phyloP scores from a whole-genome alignment of 192 early-diverging fungal genomes.

The Linnemannia elongata region DNA sequence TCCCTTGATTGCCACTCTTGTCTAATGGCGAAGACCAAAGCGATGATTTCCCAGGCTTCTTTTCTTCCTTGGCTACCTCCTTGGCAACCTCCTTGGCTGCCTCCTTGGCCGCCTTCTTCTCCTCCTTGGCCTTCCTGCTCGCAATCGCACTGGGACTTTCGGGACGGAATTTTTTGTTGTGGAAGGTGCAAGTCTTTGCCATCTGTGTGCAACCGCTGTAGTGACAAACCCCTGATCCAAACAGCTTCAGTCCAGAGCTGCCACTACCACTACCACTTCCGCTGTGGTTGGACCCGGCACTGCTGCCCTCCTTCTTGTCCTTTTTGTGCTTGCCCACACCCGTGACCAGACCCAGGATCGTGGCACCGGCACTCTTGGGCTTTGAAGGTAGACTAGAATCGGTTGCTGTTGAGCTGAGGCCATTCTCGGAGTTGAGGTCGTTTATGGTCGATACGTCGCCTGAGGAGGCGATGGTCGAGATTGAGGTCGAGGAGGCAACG shows the following conservation, averaged over 20 bases:
- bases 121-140: conserved; percentile 21
- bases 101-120: conserved; percentile 4
- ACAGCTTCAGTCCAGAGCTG: conserved; percentile 36
- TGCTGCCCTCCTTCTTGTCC: conserved; percentile 38
- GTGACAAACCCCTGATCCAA: conserved; percentile 18
- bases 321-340: conserved; percentile 27
- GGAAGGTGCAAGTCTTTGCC: conserved; percentile 39
- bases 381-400: not conserved
- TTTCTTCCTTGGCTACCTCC: conserved; percentile 22
- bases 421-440: conserved; percentile 30
- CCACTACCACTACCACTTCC: conserved; percentile 17
- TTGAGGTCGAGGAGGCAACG: conserved; percentile 37
- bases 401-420: not conserved
- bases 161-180: conserved; percentile 28
- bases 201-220: conserved; percentile 43
- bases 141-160: not conserved
- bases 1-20: conserved; percentile 20
- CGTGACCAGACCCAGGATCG: conserved; percentile 33
- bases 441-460: conserved; percentile 34
- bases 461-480: conserved; percentile 37
- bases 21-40: conserved; percentile 20
- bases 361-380: not conserved
- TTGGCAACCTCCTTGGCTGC: conserved; percentile 10
- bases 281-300: conserved; percentile 21
- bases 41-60: not conserved